Percentiles rank a stretch among this genome's conserved stretches.
Conservation (phyloP, 768 basidiomycete genomes). For the Fomitopsis pulvina region DNA sequence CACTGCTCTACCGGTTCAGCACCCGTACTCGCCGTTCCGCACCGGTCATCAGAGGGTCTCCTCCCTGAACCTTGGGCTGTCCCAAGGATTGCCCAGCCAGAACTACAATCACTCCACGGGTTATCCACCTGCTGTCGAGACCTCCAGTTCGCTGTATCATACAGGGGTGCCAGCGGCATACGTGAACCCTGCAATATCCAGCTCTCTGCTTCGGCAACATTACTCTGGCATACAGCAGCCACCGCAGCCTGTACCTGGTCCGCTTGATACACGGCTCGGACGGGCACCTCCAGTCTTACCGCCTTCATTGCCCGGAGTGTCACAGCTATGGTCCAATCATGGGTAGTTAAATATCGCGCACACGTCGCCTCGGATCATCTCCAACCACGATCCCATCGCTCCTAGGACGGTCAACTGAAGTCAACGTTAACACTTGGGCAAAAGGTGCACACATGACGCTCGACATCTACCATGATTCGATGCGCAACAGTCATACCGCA, state of each 20-base stretch:
- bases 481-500: too few relatives aligned
- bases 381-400: too few relatives aligned
- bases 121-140: slow-evolving; percentile 7
- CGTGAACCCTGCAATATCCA: slow-evolving; percentile 10
- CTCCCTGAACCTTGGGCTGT: not conserved
- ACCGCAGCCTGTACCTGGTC: not conserved
- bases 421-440: too few relatives aligned
- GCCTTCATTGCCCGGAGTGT: not conserved
- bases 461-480: too few relatives aligned
- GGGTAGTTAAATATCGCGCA: too few relatives aligned
- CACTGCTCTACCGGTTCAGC: not conserved
- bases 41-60: slow-evolving; percentile 4
- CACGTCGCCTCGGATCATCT: too few relatives aligned
- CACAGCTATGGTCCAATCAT: slow-evolving; percentile 1
- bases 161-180: slow-evolving; percentile 12
- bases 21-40: slow-evolving; percentile 7
- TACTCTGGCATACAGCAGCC: not conserved
- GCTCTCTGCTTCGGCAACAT: not conserved
- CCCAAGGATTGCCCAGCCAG: slow-evolving; percentile 5
- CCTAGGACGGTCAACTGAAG: too few relatives aligned
- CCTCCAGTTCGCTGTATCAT: slow-evolving; percentile 7
- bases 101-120: slow-evolving; percentile 8
- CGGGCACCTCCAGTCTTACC: not conserved
- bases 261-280: not conserved
- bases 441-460: too few relatives aligned